Conservation (phyloP, 352 stramenopile species). For the Phytopythium aichiense region DNA sequence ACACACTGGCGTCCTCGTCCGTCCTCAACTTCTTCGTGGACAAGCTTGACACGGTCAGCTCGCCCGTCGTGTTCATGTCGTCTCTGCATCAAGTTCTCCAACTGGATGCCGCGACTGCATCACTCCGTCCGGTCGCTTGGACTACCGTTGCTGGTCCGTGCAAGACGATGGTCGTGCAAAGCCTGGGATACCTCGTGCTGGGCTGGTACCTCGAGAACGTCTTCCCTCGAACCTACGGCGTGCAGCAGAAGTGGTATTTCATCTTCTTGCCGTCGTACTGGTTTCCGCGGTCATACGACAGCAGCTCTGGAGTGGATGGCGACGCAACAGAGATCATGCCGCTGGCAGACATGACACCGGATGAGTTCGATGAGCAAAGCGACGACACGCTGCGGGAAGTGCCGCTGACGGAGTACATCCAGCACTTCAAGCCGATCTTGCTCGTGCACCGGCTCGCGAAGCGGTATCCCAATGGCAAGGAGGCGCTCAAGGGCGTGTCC, state of each 20-base stretch:
- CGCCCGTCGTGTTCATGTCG: constrained; percentile 70
- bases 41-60: constrained; percentile 51
- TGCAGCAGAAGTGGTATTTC: constrained; percentile 93
- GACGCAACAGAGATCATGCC: constrained; percentile 18
- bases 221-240: constrained; percentile 89
- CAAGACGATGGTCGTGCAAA: constrained; percentile 77
- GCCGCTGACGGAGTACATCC: constrained; percentile 47
- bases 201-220: constrained; percentile 94
- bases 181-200: constrained; percentile 83
- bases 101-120: constrained; percentile 38
- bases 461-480: constrained; percentile 68
- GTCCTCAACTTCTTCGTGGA: constrained; percentile 24
- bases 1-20: constrained; percentile 35
- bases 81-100: constrained; percentile 45
- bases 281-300: constrained; percentile 21
- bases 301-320: constrained; percentile 9
- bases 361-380: constrained; percentile 19
- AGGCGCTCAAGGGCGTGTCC: constrained; percentile 79
- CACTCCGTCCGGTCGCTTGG: constrained; percentile 42
- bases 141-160: constrained; percentile 37
- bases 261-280: constrained; percentile 84
- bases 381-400: constrained; percentile 70
- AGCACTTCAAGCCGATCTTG: constrained; percentile 50
- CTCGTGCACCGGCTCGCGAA: constrained; percentile 60
- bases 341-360: constrained; percentile 21